phyloP scores from a whole-genome alignment of 108 stramenopile species.

The Cyclostephanos invisitatus region DNA sequence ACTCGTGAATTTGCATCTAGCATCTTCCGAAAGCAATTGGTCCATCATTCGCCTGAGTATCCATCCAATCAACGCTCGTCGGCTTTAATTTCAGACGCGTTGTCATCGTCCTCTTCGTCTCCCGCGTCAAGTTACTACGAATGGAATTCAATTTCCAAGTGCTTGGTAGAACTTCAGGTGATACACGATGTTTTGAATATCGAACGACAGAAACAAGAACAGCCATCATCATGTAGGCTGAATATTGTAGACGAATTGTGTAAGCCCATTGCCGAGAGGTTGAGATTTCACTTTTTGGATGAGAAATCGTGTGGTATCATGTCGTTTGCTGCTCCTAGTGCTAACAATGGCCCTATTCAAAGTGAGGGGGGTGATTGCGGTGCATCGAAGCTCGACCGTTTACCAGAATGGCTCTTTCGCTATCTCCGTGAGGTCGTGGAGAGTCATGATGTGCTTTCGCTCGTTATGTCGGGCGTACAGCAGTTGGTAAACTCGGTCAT shows the following conservation, averaged over 20 bases:
- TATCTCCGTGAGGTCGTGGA: constrained; percentile 64
- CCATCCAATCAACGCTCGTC: constrained; percentile 17
- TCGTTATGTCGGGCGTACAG: constrained; percentile 17
- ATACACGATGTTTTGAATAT: constrained; percentile 33
- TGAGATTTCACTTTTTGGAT: constrained; percentile 75
- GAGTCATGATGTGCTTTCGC: constrained; percentile 35
- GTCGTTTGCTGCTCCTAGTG: constrained; percentile 6
- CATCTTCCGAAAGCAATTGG: constrained; percentile 16
- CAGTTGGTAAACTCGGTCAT: constrained; percentile 37
- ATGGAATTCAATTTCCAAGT: constrained; percentile 15
- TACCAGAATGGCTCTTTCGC: constrained; percentile 79
- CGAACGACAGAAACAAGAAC: constrained; percentile 5
- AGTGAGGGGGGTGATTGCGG: background rate
- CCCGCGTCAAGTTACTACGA: background rate
- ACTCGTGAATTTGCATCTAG: background rate
- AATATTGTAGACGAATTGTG: constrained; percentile 52
- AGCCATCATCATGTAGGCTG: constrained; percentile 16
- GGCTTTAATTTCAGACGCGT: constrained; percentile 1
- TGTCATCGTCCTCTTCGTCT: constrained; percentile 2
- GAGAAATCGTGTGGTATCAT: constrained; percentile 48
- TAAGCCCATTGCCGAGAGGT: constrained; percentile 52
- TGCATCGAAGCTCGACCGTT: constrained; percentile 55
- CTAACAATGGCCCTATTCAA: background rate
- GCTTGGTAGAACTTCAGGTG: constrained; percentile 40
- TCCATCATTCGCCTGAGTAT: constrained; percentile 15